A percentile compares a stretch with the other conserved stretches of the same genome.
phyloP scores from a whole-genome alignment of 257 asterid genomes.

The Anisodus tanguticus region DNA sequence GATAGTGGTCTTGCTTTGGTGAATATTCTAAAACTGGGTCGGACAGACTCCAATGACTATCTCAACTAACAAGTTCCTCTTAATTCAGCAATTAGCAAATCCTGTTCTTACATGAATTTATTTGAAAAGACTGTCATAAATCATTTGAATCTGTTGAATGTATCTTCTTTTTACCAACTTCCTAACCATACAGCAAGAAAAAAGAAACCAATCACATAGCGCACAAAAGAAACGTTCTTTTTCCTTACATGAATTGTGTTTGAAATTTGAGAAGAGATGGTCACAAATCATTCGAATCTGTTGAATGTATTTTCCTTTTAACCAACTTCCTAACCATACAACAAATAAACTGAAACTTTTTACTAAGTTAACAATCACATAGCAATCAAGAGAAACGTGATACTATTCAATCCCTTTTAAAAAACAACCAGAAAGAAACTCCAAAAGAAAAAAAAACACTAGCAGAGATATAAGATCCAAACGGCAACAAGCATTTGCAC shows the following conservation, averaged over 20 bases:
- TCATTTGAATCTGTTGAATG: not conserved
- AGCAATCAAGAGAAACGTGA: not conserved
- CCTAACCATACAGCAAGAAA: not conserved
- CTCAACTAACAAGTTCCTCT: not conserved
- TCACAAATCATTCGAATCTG: not conserved
- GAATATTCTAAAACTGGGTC: not conserved
- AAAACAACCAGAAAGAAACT: not conserved
- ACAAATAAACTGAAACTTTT: not conserved
- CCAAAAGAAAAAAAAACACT: not conserved
- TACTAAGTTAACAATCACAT: conserved; percentile 1
- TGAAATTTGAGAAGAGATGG: too few relatives aligned
- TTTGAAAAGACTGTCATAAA: not conserved
- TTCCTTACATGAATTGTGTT: not conserved
- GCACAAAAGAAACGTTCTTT: not conserved
- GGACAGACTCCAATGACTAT: conserved; percentile 1
- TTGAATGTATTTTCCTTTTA: not conserved
- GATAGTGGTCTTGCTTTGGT: not conserved
- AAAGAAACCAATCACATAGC: not conserved
- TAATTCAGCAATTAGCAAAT: not conserved
- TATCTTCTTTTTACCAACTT: not conserved
- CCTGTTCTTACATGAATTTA: not conserved
- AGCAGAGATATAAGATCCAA: not conserved
- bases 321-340: not conserved
- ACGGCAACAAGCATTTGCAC: conserved; percentile 18
- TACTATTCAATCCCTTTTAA: not conserved